A percentile compares a stretch with the other conserved stretches of the same genome.
phyloP scores from a whole-genome alignment of 768 basidiomycete genomes.

The Sporobolomyces phaffii region DNA sequence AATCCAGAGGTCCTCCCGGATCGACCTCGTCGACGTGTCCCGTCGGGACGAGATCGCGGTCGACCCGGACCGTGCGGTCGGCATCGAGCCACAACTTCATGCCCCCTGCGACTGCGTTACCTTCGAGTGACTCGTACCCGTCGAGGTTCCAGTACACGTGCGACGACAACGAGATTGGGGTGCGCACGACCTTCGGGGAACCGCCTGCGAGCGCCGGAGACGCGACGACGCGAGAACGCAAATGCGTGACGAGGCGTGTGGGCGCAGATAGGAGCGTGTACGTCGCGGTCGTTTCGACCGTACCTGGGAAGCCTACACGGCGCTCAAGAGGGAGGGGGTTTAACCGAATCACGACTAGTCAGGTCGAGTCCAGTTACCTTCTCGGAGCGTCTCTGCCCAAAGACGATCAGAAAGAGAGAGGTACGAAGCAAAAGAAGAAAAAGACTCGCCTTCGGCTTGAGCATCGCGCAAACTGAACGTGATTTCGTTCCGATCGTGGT shows the following conservation, averaged over 20 bases:
- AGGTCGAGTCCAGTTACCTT: too few relatives aligned
- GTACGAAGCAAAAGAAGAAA: too few relatives aligned
- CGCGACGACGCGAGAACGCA: neutral
- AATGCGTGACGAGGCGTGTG: neutral
- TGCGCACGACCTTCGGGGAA: too few relatives aligned
- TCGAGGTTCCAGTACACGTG: constrained; percentile 27
- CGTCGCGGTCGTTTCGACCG: neutral
- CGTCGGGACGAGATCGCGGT: constrained; percentile 14
- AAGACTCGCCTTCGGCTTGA: too few relatives aligned
- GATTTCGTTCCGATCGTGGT: neutral
- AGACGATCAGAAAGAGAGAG: too few relatives aligned
- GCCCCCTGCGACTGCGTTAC: neutral
- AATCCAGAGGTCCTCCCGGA: constrained; percentile 1
- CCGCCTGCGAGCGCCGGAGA: too few relatives aligned
- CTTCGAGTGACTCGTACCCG: neutral
- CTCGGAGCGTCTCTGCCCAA: too few relatives aligned
- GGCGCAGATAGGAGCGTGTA: constrained; percentile 9
- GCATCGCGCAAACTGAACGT: constrained; percentile 7
- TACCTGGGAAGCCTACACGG: constrained; percentile 13
- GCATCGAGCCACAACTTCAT: neutral
- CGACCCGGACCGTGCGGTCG: neutral
- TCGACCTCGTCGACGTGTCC: neutral
- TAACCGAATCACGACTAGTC: too few relatives aligned
- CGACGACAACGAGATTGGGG: constrained; percentile 15
- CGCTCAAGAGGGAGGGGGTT: neutral